Base-by-base conservation (phyloP, 108 stramenopile genomes). In the Seminavis robusta region DNA sequence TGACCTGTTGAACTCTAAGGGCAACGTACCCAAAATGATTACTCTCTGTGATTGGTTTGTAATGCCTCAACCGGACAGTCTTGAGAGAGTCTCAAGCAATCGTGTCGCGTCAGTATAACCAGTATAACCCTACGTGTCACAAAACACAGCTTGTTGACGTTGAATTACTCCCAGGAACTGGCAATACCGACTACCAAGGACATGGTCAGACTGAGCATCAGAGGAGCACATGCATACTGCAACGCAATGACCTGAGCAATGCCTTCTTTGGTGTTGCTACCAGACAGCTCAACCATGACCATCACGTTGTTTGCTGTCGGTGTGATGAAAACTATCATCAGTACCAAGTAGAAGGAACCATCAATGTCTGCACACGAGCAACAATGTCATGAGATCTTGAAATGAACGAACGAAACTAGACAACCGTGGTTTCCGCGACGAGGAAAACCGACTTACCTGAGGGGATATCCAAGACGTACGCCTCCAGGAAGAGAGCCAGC, bases 231-330 rank as follows among this genome's bases (percentile, higher is more conserved):
- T 11, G 76, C 67, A 54, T 88, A 92, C 51, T 88, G 84, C 65
- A 80, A 84, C 26, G 82, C 84, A 69, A 92, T 92, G 10, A 81
- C 49, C 29, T 67, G 38, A 11, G 90, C 90, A 67, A 92, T 88
- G 19, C 77, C 86, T 59, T 87, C 82, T 52, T 92, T 92, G 31
- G 71, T 64, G 3, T 78, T 68, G 41, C 60, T 64, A 13, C 88
- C 81, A 41, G 67, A 65, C 13, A 94, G 54, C 59, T 94, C 88
- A 8, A 89, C 88, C 88, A 94, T 94, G 13, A 94, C 83, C 92
- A 94, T 94, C 17, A 94, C 92, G 66, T 94, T 94, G 51, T 94
- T 94, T n/a, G 92, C 88, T 4, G 87, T 89, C 1, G 91, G 91
- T 0, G 84, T 86, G 31, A 88, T 76, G 63, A 86, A 86, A 13